Base-by-base conservation (phyloP, 345 rosid species). In the Aquilaria malaccensis region DNA sequence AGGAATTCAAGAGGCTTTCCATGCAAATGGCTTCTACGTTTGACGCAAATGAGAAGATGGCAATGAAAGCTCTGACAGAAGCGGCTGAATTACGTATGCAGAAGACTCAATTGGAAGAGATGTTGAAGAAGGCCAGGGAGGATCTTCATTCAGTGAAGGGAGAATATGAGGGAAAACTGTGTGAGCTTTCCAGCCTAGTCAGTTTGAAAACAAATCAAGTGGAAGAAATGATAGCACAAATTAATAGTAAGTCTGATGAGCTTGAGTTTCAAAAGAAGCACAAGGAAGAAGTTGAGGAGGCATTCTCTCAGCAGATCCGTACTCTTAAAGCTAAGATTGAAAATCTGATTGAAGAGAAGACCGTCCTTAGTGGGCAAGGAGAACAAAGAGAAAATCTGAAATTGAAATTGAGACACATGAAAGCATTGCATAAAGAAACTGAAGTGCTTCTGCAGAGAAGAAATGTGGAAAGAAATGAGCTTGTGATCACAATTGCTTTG, bases 11-110 rank as follows among this genome's bases (percentile, higher is more conserved):
- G 71, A 83, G 81, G 70, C 78, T 94, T 2, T 85, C 95, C 29
- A 65, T 70, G 68, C 95, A 86, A 67, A 85, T 94, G 96, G 82
- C 83, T 51, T 82, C 89, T 13, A 80, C 86, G 33, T 82, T 88
- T 71, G 76, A 78, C n/a, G 91, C 85, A 29, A 94, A 91, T 31
- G 96, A 94, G 79, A 83, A 82, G 76, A 75, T 86, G 77, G 93
- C 97, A 37, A 72, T 77, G 75, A 83, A 76, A 78, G 86, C 99
- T 9, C 58, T 91, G 68, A 66, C 79, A 0, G 99, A 94, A 83
- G 93, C 88, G 59, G 72, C 67, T 63, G 89, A 85, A 61, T 68
- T 86, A 50, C 76, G 71, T 2, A 61, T 66, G 68, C 88, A 78
- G 81, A 91, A 86, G 74, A 75, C 64, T 70, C 76, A 76, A 52